These are phyloP conservation scores for Haematococcus lacustris DNA, from an alignment of 139 green algal genomes.

Conservation along the genomic window DNA sequence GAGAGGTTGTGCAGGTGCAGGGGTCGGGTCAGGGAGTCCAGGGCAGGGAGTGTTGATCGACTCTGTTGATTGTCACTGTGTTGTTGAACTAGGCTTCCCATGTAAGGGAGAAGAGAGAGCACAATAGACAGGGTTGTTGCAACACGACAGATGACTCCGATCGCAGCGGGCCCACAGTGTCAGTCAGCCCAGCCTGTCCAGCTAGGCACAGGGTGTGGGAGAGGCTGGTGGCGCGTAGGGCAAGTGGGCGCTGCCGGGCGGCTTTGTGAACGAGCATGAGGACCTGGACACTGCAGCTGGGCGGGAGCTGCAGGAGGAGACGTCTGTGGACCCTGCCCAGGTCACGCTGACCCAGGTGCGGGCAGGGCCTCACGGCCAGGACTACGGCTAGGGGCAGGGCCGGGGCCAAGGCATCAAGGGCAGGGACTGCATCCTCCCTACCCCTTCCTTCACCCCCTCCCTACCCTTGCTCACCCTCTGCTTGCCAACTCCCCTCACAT, in stretches of 20 bases:
- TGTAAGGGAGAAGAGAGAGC: too few species aligned
- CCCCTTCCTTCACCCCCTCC: too few species aligned
- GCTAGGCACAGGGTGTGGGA: background rate
- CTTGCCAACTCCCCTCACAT: too few species aligned
- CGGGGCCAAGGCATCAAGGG: too few species aligned
- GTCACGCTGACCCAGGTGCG: slow-evolving; percentile 46
- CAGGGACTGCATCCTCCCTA: too few species aligned
- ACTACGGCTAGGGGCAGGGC: too few species aligned
- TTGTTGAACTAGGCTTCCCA: too few species aligned
- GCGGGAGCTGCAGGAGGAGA: slow-evolving; percentile 84
- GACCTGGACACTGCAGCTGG: slow-evolving; percentile 60
- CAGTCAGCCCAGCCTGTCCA: background rate
- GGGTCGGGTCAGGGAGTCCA: background rate
- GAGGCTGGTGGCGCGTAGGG: slow-evolving; percentile 23
- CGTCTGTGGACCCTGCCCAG: slow-evolving; percentile 45
- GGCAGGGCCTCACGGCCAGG: too few species aligned
- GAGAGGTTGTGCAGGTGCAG: background rate
- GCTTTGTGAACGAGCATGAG: slow-evolving; percentile 83
- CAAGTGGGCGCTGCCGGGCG: slow-evolving; percentile 77
- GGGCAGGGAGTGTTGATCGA: background rate
- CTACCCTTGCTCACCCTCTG: too few species aligned
- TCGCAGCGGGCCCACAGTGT: background rate
- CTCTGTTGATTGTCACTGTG: background rate
- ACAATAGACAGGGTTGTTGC: background rate
- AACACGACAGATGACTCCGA: background rate